Evolutionary conservation across 257 asterid genomes (phyloP).

Genomic region (Primulina eburnea): DNA sequence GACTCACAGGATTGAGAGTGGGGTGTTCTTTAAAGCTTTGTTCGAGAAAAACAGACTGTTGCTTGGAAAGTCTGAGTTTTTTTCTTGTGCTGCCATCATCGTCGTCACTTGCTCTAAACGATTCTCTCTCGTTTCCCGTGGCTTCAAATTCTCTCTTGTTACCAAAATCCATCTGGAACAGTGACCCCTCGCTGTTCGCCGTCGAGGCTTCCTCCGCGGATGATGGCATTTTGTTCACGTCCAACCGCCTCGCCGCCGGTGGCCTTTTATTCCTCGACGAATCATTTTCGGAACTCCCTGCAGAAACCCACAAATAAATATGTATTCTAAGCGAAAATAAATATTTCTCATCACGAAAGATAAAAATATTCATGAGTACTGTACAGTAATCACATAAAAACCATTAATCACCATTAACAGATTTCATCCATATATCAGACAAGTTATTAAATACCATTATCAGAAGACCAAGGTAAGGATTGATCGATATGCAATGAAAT

Average conservation of each 20-base stretch:
- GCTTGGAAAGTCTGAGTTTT: constrained; percentile 71
- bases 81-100: constrained; percentile 69
- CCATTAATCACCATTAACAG: too few species aligned
- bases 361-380: neutral
- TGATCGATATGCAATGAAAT: constrained; percentile 28
- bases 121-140: constrained; percentile 43
- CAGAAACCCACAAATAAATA: neutral
- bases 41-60: constrained; percentile 84
- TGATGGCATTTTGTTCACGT: constrained; percentile 47
- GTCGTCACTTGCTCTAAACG: constrained; percentile 60
- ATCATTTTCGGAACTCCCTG: constrained; percentile 80
- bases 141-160: constrained; percentile 33
- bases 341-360: neutral
- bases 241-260: constrained; percentile 47
- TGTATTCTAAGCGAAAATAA: neutral
- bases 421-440: too few species aligned
- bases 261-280: constrained; percentile 49
- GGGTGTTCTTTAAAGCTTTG: constrained; percentile 78
- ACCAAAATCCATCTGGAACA: constrained; percentile 46
- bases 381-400: too few species aligned
- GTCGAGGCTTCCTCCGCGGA: constrained; percentile 66
- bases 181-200: constrained; percentile 59
- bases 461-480: constrained; percentile 59
- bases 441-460: constrained; percentile 40
- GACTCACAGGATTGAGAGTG: constrained; percentile 78